Evolutionary conservation across 768 basidiomycete genomes (phyloP).

Genomic region (Phylloporus sp.): DNA sequence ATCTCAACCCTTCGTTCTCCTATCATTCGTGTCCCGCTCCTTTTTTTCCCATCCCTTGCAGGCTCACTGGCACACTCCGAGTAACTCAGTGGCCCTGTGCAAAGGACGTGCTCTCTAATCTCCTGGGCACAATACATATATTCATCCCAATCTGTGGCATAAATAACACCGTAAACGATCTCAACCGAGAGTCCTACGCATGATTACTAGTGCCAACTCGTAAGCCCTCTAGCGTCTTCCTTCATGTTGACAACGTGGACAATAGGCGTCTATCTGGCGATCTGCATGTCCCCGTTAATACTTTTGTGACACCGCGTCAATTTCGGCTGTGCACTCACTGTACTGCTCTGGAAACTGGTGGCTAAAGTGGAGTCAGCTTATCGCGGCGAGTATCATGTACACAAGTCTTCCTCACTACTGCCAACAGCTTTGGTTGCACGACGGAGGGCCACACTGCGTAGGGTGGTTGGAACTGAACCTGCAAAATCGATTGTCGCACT

Average conservation of each 20-base stretch:
- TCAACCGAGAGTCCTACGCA: conserved; percentile 16
- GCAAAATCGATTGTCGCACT: conserved; percentile 62
- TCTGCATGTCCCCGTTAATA: conserved; percentile 26
- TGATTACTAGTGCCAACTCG: conserved; percentile 2
- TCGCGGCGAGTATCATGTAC: conserved; percentile 5
- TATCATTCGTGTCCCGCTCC: conserved; percentile 1
- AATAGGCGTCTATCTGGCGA: conserved; percentile 34
- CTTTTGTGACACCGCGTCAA: conserved; percentile 1
- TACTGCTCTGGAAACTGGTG: conserved; percentile 70
- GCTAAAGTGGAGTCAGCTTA: conserved; percentile 37
- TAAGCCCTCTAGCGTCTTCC: conserved; percentile 6
- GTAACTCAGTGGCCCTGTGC: neutral
- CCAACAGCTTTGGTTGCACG: conserved; percentile 65
- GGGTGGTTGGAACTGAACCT: conserved; percentile 70
- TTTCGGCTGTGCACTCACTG: conserved; percentile 40
- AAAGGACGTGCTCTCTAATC: neutral
- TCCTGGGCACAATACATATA: conserved; percentile 8
- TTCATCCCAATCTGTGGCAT: conserved; percentile 9
- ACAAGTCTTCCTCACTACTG: conserved; percentile 63
- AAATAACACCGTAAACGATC: conserved; percentile 20
- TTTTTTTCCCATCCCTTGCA: conserved; percentile 3
- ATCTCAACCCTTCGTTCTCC: conserved; percentile 10
- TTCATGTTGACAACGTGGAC: conserved; percentile 28
- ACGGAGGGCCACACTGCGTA: conserved; percentile 48
- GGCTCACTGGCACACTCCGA: neutral